These are phyloP conservation scores for Ambrosia artemisiifolia DNA, from an alignment of 129 eudicot genomes.

Conservation along the genomic window DNA sequence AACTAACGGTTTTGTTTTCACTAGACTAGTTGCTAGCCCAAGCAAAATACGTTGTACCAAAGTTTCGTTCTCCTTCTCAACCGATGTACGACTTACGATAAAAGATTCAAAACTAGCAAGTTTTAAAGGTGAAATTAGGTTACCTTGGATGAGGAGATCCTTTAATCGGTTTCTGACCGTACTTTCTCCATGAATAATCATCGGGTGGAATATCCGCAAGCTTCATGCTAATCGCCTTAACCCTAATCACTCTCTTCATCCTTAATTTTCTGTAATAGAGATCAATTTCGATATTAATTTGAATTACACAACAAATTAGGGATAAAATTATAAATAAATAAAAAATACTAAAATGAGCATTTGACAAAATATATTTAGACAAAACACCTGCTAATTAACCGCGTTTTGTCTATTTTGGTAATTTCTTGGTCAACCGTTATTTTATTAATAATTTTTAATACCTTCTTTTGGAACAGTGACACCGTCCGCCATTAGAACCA, in stretches of 20 bases:
- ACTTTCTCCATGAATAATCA: constrained; percentile 95
- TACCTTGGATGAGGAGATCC: constrained; percentile 99
- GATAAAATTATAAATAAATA: background rate
- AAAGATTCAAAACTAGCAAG: background rate
- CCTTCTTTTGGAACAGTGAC: constrained; percentile 89
- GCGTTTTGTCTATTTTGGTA: too few relatives aligned
- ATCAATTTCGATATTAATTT: background rate
- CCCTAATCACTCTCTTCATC: constrained; percentile 70
- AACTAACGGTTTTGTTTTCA: too few relatives aligned
- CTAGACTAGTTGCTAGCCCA: too few relatives aligned
- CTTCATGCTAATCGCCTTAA: constrained; percentile 87
- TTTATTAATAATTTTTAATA: background rate
- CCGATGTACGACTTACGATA: background rate
- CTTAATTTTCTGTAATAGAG: constrained; percentile 44
- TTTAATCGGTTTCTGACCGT: constrained; percentile 96
- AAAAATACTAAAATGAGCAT: too few relatives aligned
- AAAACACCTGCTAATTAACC: too few relatives aligned
- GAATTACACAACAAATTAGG: too few relatives aligned
- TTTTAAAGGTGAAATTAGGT: background rate
- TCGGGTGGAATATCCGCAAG: constrained; percentile 95
- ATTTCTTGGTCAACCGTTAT: too few relatives aligned
- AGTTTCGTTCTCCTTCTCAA: too few relatives aligned
- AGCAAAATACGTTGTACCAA: too few relatives aligned
- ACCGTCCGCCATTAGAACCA: constrained; percentile 57
- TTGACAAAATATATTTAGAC: too few relatives aligned